Conservation (phyloP, 352 stramenopile species). For the Phytophthora macrochlamydospora region DNA sequence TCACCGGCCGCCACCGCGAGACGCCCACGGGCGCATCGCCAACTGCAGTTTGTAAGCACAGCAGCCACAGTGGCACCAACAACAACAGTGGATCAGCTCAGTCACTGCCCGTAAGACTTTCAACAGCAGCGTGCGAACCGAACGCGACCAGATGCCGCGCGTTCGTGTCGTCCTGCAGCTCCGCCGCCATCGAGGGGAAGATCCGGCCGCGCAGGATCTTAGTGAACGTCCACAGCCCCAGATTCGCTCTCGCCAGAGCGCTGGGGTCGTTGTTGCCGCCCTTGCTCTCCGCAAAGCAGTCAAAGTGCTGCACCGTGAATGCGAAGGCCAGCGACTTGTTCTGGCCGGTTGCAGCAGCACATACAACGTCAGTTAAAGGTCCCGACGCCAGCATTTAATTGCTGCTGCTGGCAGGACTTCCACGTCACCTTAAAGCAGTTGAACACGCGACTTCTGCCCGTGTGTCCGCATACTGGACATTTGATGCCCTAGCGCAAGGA, state of each 20-base stretch:
- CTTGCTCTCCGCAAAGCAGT: conserved; percentile 48
- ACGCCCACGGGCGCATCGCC: conserved; percentile 72
- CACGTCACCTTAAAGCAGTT: conserved; percentile 53
- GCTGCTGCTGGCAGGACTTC: not conserved
- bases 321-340: conserved; percentile 40
- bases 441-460: conserved; percentile 67
- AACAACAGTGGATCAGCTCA: conserved; percentile 14
- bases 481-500: conserved; percentile 45
- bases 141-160: conserved; percentile 69
- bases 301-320: conserved; percentile 60
- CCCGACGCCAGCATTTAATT: too few species aligned
- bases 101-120: not conserved
- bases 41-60: conserved; percentile 36
- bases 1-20: conserved; percentile 48
- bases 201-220: conserved; percentile 57
- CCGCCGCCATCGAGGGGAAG: conserved; percentile 34
- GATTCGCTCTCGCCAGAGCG: conserved; percentile 27
- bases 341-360: conserved; percentile 16
- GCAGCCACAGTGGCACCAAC: not conserved
- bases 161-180: conserved; percentile 41
- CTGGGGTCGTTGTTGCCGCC: conserved; percentile 22
- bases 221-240: conserved; percentile 54
- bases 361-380: too few species aligned
- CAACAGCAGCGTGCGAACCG: conserved; percentile 38
- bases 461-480: conserved; percentile 70